Evolutionary conservation across 192 early-diverging fungal genomes (phyloP), one percentile per base, ranked within the genome.

Genomic region (Gigaspora rosea): DNA sequence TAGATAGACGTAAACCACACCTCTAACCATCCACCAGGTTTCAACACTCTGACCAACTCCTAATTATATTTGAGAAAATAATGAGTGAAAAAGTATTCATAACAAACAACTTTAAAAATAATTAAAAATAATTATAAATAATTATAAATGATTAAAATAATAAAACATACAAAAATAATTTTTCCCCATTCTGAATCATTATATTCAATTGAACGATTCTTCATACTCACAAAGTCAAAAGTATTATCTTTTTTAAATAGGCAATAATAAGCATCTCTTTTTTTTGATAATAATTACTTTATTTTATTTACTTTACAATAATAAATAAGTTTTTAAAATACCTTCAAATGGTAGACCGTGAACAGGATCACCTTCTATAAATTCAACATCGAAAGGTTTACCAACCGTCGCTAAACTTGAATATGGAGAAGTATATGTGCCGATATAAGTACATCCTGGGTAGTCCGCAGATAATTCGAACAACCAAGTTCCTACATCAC

Each of bases 1-100:
- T n/a, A 15, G 13, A 15, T n/a, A 57, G 13, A 15, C 6, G 13
- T 63, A 5, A 33, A 1, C 15, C 61, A 33, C 4, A 63, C 61
- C 67, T 70, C 67, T 13, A 70, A 8, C 67, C 67, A 70, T 41
- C 67, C 67, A 32, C 67, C 67, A 33, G 67, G 67, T 32, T 70
- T 70, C n/a, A 47, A 70, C 16, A 33, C 33, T 27, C 67, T 47
- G 27, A 70, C 47, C 11, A 70, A 27, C 20, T 70, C 67, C 11
- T 50, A 41, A 41, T 41, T 41, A 41, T 41, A 7, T 41, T 41
- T n/a, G n/a, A n/a, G 7, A 41, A 41, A 41, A 2, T 6, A 3
- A 41, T 41, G 41, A 6, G 41, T 41, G 41, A 41, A 41, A 41
- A 41, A 41, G 41, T 2, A 41, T 7, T 41, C 41, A 6, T 41